phyloP scores from a whole-genome alignment of 805 yeast species.

The Wickerhamomyces queroliae region DNA sequence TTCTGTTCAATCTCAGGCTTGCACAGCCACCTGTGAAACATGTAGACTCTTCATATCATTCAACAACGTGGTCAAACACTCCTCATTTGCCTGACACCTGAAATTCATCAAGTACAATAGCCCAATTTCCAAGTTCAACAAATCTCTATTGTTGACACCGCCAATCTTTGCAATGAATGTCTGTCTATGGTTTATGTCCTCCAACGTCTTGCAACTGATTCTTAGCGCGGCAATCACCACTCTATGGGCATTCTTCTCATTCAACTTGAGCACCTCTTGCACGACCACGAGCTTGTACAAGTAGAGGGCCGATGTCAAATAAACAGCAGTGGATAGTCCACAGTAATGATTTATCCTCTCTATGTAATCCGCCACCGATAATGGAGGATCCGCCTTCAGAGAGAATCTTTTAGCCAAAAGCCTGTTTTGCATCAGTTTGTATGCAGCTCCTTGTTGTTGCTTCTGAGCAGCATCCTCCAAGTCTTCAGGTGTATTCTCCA shows the following conservation, averaged over 20 bases:
- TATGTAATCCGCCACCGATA: constrained; percentile 20
- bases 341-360: constrained; percentile 24
- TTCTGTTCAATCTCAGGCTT: no score
- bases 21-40: not conserved
- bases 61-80: constrained; percentile 13
- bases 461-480: not conserved
- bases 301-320: constrained; percentile 21
- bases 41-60: constrained; percentile 1
- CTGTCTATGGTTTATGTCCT: constrained; percentile 40
- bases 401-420: constrained; percentile 18
- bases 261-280: constrained; percentile 19
- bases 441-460: not conserved
- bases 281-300: constrained; percentile 17
- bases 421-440: constrained; percentile 9
- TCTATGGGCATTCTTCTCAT: constrained; percentile 37
- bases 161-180: constrained; percentile 39
- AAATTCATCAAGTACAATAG: constrained; percentile 44
- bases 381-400: constrained; percentile 17
- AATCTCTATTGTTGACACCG: constrained; percentile 37
- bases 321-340: constrained; percentile 23
- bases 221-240: constrained; percentile 37
- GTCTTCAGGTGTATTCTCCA: not conserved
- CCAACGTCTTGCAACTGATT: constrained; percentile 41
- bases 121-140: constrained; percentile 43
- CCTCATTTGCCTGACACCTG: constrained; percentile 38